Evolutionary conservation across 768 basidiomycete genomes (phyloP).

Genomic region (Rhizopogon vesiculosus): DNA sequence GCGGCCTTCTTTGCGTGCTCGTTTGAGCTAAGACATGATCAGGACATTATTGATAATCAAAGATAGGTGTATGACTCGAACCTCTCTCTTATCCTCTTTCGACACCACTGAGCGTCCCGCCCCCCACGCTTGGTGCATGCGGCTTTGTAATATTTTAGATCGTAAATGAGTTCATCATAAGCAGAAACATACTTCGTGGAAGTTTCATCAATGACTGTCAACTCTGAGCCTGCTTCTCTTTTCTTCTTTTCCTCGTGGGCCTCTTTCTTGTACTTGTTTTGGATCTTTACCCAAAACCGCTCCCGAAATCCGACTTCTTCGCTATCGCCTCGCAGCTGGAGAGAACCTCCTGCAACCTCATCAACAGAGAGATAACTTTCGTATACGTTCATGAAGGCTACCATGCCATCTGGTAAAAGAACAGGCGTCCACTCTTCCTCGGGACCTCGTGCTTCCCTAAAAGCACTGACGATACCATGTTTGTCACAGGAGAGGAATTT

Average conservation of each 20-base stretch:
- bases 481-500: conserved; percentile 89
- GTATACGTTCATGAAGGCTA: conserved; percentile 84
- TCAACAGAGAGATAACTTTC: conserved; percentile 85
- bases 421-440: conserved; percentile 94
- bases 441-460: conserved; percentile 85
- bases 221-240: conserved; percentile 50
- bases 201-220: conserved; percentile 62
- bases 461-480: conserved; percentile 78
- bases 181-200: conserved; percentile 58
- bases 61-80: conserved; percentile 24
- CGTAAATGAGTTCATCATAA: conserved; percentile 1
- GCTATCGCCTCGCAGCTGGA: conserved; percentile 78
- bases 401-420: conserved; percentile 78
- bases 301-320: conserved; percentile 84
- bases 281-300: conserved; percentile 86
- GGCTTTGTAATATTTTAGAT: conserved; percentile 35
- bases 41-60: conserved; percentile 2
- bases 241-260: conserved; percentile 73
- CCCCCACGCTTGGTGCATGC: conserved; percentile 79
- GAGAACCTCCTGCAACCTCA: conserved; percentile 77
- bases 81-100: conserved; percentile 67
- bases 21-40: conserved; percentile 54
- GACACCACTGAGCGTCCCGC: conserved; percentile 73
- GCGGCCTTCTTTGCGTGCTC: conserved; percentile 74
- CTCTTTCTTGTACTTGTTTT: conserved; percentile 85